Base-by-base conservation (phyloP, 192 early-diverging fungal genomes). In the Geosiphon pyriformis region DNA sequence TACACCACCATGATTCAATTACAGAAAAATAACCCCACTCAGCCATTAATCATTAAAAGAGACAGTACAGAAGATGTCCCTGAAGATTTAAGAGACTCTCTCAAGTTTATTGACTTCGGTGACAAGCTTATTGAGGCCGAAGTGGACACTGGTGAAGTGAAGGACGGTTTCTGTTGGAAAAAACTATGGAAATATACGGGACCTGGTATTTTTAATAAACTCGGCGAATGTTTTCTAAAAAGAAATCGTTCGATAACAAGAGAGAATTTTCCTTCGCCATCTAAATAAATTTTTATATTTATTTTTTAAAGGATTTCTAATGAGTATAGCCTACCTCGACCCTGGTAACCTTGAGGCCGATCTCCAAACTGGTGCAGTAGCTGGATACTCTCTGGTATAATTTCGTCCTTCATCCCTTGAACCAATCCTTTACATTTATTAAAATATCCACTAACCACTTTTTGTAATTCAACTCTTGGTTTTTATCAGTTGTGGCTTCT, bases 271-370 rank as follows among this genome's bases (percentile, higher is more conserved):
- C n/a, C n/a, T n/a, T n/a, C n/a, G n/a, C n/a, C n/a, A n/a, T n/a
- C n/a, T n/a, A n/a, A n/a, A n/a, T n/a, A n/a, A n/a, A n/a, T 31
- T 27, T 46, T 25, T 22, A 25, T 50, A 26, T 47, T 20, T 30
- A 65, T 18, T 18, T 70, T 67, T 32, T 73, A 47, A 17, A 69
- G 57, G 59, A 23, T 69, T 59, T 22, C 20, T 66, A 49, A 80
- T 76, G 78, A 66, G 83, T 6, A 85, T 88, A 65, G 87, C 87
- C 22, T 88, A 88, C 37, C 65, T 88, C 34, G 87, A 88, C 57
- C 87, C 87, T 15, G 87, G 87, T 8, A 88, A 88, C 53, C 72
- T 88, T 8, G 85, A 85, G 60, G 85, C 85, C 0, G 87, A 88
- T 73, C 69, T 88, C n/a, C 87, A 88, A 70, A 75, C 79, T 47